Evolutionary conservation across 805 yeast species (phyloP), one percentile per base, ranked within the genome.

Genomic region (Candida parachauliodes): DNA sequence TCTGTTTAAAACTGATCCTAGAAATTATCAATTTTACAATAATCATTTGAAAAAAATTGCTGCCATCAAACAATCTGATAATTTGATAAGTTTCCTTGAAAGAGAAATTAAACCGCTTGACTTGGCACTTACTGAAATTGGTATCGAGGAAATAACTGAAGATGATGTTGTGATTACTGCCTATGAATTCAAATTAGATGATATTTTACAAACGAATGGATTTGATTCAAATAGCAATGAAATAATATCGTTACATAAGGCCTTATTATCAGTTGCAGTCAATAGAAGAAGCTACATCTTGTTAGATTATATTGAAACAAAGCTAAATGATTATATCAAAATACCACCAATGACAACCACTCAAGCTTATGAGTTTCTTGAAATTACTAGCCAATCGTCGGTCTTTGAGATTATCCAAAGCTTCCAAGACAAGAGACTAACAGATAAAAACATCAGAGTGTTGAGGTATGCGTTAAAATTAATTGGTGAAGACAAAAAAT

Each of bases 81-180:
- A 19, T 5, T 41, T 68, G 15, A 27, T 32, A 3, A 39, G 52
- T 8, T 66, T 47, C 31, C 34, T 65, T n/a, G 47, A 44, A 1
- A 41, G 41, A 5, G 73, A 67, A 38, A 29, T 68, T 15, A 40
- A 68, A 5, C 72, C 73, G 1, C 33, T 56, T 9, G 29, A 41
- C 17, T 47, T 65, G 15, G 68, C 73, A 1, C 41, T 64, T 27
- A 57, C 55, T 3, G 69, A 62, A 35, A 46, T 68, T 33, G 54
- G 61, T 8, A 59, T 68, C 18, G 73, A 67, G 41, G 70, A 63
- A 35, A 57, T 65, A 24, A 68, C 74, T 11, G 74, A 68, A 40
- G 74, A 68, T 51, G 93, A 85, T 44, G 77, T 84, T 30, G 74
- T 87, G 2, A 69, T 79, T 20, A 83, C 94, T 1, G 89, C 94